Evolutionary conservation across 495 filamentous ascomycete species (phyloP).

Genomic region (Aspergillus haitiensis): DNA sequence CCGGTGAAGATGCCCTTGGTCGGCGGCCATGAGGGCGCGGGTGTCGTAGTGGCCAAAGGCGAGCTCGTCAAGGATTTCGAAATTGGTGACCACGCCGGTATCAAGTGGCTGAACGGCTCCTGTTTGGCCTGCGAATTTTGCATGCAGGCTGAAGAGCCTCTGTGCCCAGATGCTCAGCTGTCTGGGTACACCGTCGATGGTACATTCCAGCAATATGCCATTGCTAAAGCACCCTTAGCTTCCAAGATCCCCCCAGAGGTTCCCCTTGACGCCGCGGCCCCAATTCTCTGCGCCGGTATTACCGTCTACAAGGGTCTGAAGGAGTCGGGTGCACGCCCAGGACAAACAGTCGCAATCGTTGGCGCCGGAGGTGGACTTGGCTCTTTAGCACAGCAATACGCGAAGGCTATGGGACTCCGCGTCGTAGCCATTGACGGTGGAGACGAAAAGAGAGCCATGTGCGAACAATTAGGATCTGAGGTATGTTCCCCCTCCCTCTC

Average conservation of each 20-base stretch:
- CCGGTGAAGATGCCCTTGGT: conserved; percentile 77
- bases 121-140: conserved; percentile 82
- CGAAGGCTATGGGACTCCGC: conserved; percentile 82
- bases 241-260: conserved; percentile 75
- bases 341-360: conserved; percentile 81
- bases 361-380: conserved; percentile 88
- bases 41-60: conserved; percentile 78
- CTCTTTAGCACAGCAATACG: conserved; percentile 80
- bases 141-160: conserved; percentile 69
- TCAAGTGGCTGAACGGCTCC: conserved; percentile 89
- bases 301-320: conserved; percentile 94
- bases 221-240: conserved; percentile 81
- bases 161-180: conserved; percentile 69
- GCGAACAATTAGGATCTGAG: conserved; percentile 63
- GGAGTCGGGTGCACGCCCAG: conserved; percentile 70
- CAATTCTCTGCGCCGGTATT: conserved; percentile 84
- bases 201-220: conserved; percentile 87
- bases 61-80: conserved; percentile 69
- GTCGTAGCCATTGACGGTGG: conserved; percentile 78
- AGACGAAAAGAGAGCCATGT: conserved; percentile 73
- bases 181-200: conserved; percentile 93
- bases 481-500: conserved; percentile 7
- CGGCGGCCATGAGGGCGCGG: conserved; percentile 92
- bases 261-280: conserved; percentile 73
- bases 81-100: conserved; percentile 78